phyloP scores from a whole-genome alignment of 345 rosid genomes.

The Salix caprea region DNA sequence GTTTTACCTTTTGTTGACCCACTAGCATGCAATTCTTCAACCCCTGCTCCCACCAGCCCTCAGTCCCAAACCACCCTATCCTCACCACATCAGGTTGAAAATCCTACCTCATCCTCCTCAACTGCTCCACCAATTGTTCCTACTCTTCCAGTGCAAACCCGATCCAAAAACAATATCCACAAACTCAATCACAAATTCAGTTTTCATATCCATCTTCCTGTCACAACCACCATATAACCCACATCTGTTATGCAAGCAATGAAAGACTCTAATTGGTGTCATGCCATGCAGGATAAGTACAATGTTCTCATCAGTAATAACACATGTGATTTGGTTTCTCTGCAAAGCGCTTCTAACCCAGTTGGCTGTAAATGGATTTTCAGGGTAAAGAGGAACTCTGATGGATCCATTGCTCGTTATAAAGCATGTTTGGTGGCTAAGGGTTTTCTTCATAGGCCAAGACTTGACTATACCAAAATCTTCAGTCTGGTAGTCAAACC shows the following conservation, averaged over 20 bases:
- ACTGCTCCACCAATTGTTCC: fast-evolving
- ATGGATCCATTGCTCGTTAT: not conserved
- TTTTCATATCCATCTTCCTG: not conserved
- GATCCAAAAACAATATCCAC: not conserved
- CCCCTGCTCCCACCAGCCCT: too few relatives aligned
- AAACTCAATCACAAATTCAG: not conserved
- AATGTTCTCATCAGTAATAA: not conserved
- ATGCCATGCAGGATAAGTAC: not conserved
- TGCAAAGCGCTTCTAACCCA: not conserved
- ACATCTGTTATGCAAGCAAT: too few relatives aligned
- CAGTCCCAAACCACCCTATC: too few relatives aligned
- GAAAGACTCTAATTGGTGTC: too few relatives aligned
- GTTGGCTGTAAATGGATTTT: not conserved
- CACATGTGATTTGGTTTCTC: not conserved
- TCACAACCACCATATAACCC: too few relatives aligned
- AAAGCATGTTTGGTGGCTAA: not conserved
- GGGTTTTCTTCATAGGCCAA: not conserved
- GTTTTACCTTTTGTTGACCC: not conserved
- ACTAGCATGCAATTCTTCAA: too few relatives aligned
- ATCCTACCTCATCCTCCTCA: too few relatives aligned
- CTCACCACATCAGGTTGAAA: too few relatives aligned
- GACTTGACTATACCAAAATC: not conserved
- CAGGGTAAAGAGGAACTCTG: fast-evolving
- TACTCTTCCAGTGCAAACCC: not conserved
- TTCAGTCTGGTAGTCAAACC: not conserved